A percentile compares a stretch with the other conserved stretches of the same genome.
These are phyloP conservation scores for Penicillium canescens DNA, from an alignment of 495 filamentous ascomycete species.

Conservation along the genomic window DNA sequence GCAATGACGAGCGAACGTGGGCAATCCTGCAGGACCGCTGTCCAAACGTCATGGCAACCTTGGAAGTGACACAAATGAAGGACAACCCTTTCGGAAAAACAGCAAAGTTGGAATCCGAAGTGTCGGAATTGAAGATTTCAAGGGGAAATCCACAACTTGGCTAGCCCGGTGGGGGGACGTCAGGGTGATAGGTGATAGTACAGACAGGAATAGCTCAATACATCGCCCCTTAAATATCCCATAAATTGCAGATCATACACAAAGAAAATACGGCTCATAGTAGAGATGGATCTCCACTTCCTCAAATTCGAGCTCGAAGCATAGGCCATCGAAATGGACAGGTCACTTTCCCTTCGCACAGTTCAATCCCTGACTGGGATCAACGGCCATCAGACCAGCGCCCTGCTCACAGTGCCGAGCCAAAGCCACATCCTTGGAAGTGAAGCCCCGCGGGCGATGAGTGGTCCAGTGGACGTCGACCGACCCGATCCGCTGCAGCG, in stretches of 20 bases:
- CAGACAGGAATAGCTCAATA: no score
- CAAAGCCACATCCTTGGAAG: constrained; percentile 63
- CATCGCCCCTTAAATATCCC: no score
- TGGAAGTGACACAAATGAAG: constrained; percentile 1
- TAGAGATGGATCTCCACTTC: not conserved
- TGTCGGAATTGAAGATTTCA: constrained; percentile 12
- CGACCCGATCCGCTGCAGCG: constrained; percentile 40
- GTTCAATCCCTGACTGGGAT: constrained; percentile 36
- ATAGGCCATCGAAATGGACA: no score
- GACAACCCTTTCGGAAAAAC: constrained; percentile 10
- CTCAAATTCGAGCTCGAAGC: constrained; percentile 1
- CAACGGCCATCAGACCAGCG: constrained; percentile 40
- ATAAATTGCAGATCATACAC: not conserved
- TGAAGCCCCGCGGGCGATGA: constrained; percentile 70
- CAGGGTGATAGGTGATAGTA: not conserved
- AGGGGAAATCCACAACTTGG: constrained; percentile 13
- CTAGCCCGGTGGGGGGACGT: constrained; percentile 15
- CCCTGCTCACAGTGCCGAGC: constrained; percentile 66
- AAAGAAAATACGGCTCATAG: not conserved
- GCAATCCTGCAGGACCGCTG: constrained; percentile 18
- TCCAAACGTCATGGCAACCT: constrained; percentile 12
- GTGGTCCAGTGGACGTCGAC: constrained; percentile 68
- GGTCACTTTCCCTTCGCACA: constrained; percentile 17
- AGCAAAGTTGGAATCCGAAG: constrained; percentile 2
- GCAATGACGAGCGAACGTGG: constrained; percentile 20